Conservation (phyloP, 1,284 basidiomycete genomes). For the Pascua guehoae region DNA sequence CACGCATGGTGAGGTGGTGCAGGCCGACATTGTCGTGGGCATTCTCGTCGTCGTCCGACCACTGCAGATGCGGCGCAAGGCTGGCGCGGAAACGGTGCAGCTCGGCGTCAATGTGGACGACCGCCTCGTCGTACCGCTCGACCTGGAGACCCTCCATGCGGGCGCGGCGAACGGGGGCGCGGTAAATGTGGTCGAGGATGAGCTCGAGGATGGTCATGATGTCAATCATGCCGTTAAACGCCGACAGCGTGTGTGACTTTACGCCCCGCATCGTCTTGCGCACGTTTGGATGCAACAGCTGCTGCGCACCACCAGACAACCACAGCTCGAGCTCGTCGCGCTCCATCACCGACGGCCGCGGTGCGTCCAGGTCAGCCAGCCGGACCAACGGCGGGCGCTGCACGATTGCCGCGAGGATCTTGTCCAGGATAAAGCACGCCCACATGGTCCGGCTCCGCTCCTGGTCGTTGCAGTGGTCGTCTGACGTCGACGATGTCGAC, state of each 20-base stretch:
- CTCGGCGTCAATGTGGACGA: constrained; percentile 14
- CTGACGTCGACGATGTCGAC: background rate
- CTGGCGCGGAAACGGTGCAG: constrained; percentile 12
- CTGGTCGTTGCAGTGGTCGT: constrained; percentile 1
- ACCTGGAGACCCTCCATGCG: constrained; percentile 16
- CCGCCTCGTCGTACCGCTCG: constrained; percentile 18
- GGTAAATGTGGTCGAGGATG: constrained; percentile 18
- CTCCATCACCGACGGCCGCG: constrained; percentile 15
- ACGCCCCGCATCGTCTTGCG: constrained; percentile 13
- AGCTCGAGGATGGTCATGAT: constrained; percentile 18
- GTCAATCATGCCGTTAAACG: constrained; percentile 17
- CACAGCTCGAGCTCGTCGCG: constrained; percentile 22
- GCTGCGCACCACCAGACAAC: constrained; percentile 12
- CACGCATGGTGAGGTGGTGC: constrained; percentile 15
- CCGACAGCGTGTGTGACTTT: constrained; percentile 15
- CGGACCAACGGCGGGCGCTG: constrained; percentile 12
- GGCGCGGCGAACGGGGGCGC: constrained; percentile 15
- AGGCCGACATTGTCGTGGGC: constrained; percentile 13
- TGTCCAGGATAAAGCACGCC: constrained; percentile 18
- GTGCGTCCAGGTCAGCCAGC: constrained; percentile 14
- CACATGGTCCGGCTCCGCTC: constrained; percentile 16
- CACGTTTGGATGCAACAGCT: constrained; percentile 3
- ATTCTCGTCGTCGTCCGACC: constrained; percentile 13
- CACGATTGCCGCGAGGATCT: constrained; percentile 10
- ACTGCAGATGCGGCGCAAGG: constrained; percentile 16